These are phyloP conservation scores for Metarhizium anisopliae DNA, from an alignment of 2,329 filamentous ascomycete genomes.

Conservation along the genomic window DNA sequence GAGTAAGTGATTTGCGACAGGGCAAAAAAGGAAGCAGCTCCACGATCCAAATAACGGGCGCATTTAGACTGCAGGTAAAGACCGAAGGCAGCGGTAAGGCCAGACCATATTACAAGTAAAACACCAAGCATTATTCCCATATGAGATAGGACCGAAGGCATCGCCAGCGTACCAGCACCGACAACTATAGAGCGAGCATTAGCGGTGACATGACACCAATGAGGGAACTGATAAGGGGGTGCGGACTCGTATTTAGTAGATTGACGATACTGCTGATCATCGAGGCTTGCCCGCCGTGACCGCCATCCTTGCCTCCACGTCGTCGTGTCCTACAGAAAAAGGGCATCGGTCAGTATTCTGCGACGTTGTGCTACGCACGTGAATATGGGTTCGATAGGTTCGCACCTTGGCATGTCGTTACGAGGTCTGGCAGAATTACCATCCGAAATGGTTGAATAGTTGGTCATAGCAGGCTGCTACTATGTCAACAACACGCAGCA, in stretches of 20 bases:
- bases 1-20: constrained; percentile 94
- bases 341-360: background rate
- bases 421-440: constrained; percentile 29
- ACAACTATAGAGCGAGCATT: constrained; percentile 50
- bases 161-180: constrained; percentile 84
- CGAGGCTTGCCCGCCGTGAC: constrained; percentile 64
- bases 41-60: constrained; percentile 84
- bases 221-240: background rate
- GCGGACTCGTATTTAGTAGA: constrained; percentile 85
- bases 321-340: constrained; percentile 39
- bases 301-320: constrained; percentile 62
- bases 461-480: constrained; percentile 36
- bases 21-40: constrained; percentile 88
- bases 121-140: constrained; percentile 86
- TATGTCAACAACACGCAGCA: constrained; percentile 1
- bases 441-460: constrained; percentile 44
- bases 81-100: constrained; percentile 79
- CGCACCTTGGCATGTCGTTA: constrained; percentile 42
- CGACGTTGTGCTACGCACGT: background rate
- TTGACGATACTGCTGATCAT: constrained; percentile 92
- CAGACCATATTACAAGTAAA: constrained; percentile 85
- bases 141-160: constrained; percentile 92
- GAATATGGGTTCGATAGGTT: background rate
- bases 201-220: background rate
- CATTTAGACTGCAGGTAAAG: constrained; percentile 92